These are phyloP conservation scores for Russula abietina DNA, from an alignment of 768 basidiomycete genomes.

Conservation along the genomic window DNA sequence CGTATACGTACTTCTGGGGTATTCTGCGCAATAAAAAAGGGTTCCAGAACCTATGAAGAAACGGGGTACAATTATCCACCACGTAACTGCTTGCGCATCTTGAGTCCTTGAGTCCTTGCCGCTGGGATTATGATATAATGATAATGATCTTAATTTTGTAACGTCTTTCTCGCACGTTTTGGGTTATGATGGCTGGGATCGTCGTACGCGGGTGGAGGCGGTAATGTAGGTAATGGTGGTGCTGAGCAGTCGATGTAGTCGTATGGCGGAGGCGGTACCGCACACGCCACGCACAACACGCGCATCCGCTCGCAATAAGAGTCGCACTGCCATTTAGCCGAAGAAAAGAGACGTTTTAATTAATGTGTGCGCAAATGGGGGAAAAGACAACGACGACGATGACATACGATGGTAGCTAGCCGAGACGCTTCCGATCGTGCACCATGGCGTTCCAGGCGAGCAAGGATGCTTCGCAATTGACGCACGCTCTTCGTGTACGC, in stretches of 20 bases:
- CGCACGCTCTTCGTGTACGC: constrained; percentile 15
- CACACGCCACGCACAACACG: background rate
- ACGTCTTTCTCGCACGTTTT: background rate
- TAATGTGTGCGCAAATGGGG: background rate
- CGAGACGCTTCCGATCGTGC: background rate
- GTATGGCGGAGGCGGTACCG: constrained; percentile 14
- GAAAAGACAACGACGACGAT: background rate
- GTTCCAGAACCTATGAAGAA: background rate
- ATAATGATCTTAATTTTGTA: background rate
- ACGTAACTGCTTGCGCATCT: background rate
- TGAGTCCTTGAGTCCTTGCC: background rate
- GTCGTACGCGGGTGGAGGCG: constrained; percentile 3
- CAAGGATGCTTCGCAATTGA: constrained; percentile 6
- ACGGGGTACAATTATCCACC: background rate
- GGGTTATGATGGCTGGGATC: background rate
- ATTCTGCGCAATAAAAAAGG: background rate
- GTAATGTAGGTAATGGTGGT: background rate
- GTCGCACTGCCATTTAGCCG: background rate
- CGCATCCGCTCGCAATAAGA: constrained; percentile 16
- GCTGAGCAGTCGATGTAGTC: background rate
- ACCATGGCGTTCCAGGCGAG: constrained; percentile 18
- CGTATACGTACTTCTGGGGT: background rate
- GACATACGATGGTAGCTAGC: constrained; percentile 14
- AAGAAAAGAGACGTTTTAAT: background rate
- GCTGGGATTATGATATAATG: background rate